Evolutionary conservation across 805 yeast species (phyloP).

Genomic region (Pichia manshurica): DNA sequence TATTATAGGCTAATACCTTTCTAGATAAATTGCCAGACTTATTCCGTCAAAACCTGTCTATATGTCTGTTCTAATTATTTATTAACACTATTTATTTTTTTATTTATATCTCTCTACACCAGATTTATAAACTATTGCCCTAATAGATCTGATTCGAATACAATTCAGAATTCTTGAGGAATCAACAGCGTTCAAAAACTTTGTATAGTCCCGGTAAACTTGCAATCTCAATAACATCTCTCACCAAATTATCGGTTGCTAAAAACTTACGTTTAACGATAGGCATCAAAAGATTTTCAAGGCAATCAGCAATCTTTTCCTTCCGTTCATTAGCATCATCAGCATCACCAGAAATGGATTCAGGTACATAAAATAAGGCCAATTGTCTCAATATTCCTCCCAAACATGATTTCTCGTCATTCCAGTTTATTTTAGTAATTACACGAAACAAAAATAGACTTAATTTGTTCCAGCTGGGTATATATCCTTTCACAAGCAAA

Average conservation of each 20-base stretch:
- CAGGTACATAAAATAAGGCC: constrained; percentile 55
- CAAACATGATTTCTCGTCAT: constrained; percentile 63
- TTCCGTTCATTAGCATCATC: constrained; percentile 24
- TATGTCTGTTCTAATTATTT: background rate
- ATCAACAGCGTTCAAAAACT: constrained; percentile 86
- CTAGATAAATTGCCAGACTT: no score
- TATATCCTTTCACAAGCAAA: constrained; percentile 55
- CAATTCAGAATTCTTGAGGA: no score
- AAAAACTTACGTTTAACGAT: constrained; percentile 54
- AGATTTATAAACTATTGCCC: no score
- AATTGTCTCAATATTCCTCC: constrained; percentile 59
- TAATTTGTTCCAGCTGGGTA: constrained; percentile 58
- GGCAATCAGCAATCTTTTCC: constrained; percentile 25
- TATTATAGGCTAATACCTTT: background rate
- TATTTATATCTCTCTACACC: no score
- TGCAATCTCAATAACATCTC: constrained; percentile 76
- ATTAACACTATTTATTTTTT: background rate
- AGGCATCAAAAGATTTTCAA: constrained; percentile 66
- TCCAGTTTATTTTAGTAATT: constrained; percentile 56
- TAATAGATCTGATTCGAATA: no score
- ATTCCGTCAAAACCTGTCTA: no score
- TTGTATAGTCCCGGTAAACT: constrained; percentile 84
- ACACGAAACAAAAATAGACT: constrained; percentile 61
- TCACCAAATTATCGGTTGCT: constrained; percentile 49
- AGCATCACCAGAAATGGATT: constrained; percentile 3